Conservation (phyloP, 768 basidiomycete species). For the Mycena maculata region DNA sequence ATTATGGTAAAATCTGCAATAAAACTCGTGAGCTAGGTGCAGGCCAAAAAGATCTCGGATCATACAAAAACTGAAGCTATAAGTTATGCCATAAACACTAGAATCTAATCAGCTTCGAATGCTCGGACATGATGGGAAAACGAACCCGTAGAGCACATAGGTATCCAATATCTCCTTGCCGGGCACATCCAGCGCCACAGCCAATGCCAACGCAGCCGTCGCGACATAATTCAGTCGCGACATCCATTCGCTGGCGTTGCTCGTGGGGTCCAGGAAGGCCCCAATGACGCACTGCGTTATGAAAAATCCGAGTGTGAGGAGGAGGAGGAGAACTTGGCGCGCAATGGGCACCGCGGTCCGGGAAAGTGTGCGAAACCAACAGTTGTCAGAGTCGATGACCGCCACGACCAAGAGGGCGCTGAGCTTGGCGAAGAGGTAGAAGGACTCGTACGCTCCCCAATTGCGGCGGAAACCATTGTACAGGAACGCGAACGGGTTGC, state of each 20-base stretch:
- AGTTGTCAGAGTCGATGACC: slow-evolving; percentile 77
- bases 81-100: slow-evolving; percentile 67
- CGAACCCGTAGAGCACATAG: slow-evolving; percentile 73
- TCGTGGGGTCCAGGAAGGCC: slow-evolving; percentile 77
- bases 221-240: slow-evolving; percentile 77
- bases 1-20: slow-evolving; percentile 72
- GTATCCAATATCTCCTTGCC: slow-evolving; percentile 67
- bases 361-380: slow-evolving; percentile 69
- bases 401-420: slow-evolving; percentile 73
- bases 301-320: slow-evolving; percentile 70
- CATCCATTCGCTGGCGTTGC: slow-evolving; percentile 81
- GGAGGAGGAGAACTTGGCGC: slow-evolving; percentile 71
- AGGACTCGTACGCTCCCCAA: slow-evolving; percentile 76
- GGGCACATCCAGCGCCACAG: slow-evolving; percentile 69
- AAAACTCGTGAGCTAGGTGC: slow-evolving; percentile 20
- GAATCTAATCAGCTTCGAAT: slow-evolving; percentile 8
- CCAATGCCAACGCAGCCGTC: slow-evolving; percentile 72
- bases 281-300: slow-evolving; percentile 66
- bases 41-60: neutral
- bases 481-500: slow-evolving; percentile 76
- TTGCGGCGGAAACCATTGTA: slow-evolving; percentile 77
- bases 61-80: slow-evolving; percentile 73
- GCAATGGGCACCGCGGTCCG: slow-evolving; percentile 63
- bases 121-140: slow-evolving; percentile 28
- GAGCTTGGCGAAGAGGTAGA: slow-evolving; percentile 77